Conservation (phyloP, 2,329 filamentous ascomycete species). For the Neofusicoccum laricinum region DNA sequence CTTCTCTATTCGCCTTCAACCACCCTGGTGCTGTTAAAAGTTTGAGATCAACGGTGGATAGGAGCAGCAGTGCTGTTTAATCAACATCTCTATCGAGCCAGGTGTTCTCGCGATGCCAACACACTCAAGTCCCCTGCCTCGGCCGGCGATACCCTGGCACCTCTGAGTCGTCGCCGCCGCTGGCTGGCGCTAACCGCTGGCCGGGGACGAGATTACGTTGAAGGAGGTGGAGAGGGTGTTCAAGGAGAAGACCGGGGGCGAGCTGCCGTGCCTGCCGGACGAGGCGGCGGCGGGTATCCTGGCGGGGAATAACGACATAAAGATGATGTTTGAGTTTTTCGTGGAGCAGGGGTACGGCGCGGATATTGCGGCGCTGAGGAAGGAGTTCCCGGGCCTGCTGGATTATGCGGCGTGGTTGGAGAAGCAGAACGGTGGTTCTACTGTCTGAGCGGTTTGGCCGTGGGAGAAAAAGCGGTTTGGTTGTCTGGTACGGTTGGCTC, state of each 20-base stretch:
- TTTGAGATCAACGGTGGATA: no score
- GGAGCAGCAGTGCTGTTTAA: no score
- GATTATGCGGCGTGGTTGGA: slow-evolving; percentile 45
- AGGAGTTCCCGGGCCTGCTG: slow-evolving; percentile 40
- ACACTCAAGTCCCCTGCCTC: not conserved
- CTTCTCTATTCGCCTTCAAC: no score
- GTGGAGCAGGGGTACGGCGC: slow-evolving; percentile 40
- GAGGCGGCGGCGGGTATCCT: slow-evolving; percentile 35
- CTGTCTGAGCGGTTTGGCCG: no score
- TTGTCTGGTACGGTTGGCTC: no score
- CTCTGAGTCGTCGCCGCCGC: not conserved
- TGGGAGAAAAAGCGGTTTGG: no score
- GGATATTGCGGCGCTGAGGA: slow-evolving; percentile 39
- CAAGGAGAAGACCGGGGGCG: slow-evolving; percentile 39
- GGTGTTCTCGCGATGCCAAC: not conserved
- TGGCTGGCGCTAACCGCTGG: slow-evolving; percentile 31
- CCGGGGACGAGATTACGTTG: slow-evolving; percentile 49
- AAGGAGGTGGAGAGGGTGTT: slow-evolving; percentile 42
- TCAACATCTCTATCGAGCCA: not conserved
- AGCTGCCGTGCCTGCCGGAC: slow-evolving; percentile 40
- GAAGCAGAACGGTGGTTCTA: slow-evolving; percentile 36
- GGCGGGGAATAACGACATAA: slow-evolving; percentile 39
- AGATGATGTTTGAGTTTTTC: slow-evolving; percentile 49
- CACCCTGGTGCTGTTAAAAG: no score
- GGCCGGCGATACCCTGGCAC: not conserved